Evolutionary conservation across 2,329 filamentous ascomycete species (phyloP).

Genomic region (Beauveria varroae): DNA sequence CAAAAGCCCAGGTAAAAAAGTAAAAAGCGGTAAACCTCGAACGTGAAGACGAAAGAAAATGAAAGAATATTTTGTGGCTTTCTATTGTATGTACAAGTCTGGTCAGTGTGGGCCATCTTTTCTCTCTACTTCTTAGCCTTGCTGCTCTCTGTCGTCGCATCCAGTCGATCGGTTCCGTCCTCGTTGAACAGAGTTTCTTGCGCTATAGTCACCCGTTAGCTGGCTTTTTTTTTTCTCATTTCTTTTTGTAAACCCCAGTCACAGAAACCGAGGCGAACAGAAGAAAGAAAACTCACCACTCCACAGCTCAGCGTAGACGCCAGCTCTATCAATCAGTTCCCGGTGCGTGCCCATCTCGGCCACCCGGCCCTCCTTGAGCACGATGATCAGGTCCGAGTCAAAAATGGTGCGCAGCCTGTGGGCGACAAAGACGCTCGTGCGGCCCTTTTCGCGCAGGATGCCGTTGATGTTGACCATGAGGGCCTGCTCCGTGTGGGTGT

Average conservation of each 20-base stretch:
- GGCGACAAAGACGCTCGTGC: conserved; percentile 92
- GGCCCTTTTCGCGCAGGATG: conserved; percentile 77
- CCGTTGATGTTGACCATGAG: conserved; percentile 88
- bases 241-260: neutral
- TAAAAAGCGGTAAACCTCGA: neutral
- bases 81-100: neutral
- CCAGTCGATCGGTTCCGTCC: conserved; percentile 30
- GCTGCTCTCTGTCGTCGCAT: conserved; percentile 8
- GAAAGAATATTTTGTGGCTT: neutral
- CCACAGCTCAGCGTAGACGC: conserved; percentile 86
- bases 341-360: conserved; percentile 84
- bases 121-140: conserved; percentile 24
- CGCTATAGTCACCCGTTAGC: conserved; percentile 31
- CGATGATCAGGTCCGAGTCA: conserved; percentile 88
- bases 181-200: conserved; percentile 54
- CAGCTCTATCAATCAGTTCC: conserved; percentile 68
- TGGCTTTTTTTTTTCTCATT: neutral
- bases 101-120: neutral
- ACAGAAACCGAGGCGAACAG: too few species aligned
- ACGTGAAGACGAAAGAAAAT: neutral
- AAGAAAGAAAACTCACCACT: conserved; percentile 52
- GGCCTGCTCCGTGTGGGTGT: conserved; percentile 89
- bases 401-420: conserved; percentile 90
- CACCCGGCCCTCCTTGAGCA: conserved; percentile 76
- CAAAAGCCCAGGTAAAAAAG: too few species aligned